Evolutionary conservation across 192 early-diverging fungal species (phyloP).

Genomic region (Diversispora epigaea): DNA sequence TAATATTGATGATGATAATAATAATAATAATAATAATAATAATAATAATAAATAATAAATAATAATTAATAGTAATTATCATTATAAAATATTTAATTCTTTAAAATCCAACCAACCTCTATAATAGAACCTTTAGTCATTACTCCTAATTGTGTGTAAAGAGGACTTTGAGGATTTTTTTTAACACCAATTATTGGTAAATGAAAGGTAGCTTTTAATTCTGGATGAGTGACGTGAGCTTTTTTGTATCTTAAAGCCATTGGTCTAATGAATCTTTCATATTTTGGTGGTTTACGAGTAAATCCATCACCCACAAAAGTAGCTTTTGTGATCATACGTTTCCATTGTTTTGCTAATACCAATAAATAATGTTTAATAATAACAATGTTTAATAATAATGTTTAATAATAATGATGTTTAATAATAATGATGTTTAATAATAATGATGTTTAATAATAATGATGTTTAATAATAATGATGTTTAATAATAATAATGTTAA

Average conservation of each 20-base stretch:
- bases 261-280: slow-evolving; percentile 97
- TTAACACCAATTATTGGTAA: slow-evolving; percentile 97
- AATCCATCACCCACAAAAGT: slow-evolving; percentile 99
- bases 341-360: slow-evolving; percentile 84
- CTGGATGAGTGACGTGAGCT: slow-evolving; percentile 98
- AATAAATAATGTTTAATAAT: not conserved
- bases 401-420: not conserved
- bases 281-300: slow-evolving; percentile 99
- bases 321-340: slow-evolving; percentile 97
- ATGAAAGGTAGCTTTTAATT: slow-evolving; percentile 95
- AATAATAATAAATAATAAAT: no score
- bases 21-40: no score
- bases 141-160: slow-evolving; percentile 96
- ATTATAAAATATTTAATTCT: not conserved
- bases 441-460: not conserved
- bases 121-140: slow-evolving; percentile 98
- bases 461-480: not conserved
- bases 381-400: not conserved
- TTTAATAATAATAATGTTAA: not conserved
- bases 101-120: slow-evolving; percentile 56
- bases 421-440: not conserved
- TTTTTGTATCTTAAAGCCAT: slow-evolving; percentile 98
- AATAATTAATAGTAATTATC: no score
- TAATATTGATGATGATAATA: no score
- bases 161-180: slow-evolving; percentile 95